phyloP scores from a whole-genome alignment of 2,329 filamentous ascomycete genomes.

The Periconia digitata region DNA sequence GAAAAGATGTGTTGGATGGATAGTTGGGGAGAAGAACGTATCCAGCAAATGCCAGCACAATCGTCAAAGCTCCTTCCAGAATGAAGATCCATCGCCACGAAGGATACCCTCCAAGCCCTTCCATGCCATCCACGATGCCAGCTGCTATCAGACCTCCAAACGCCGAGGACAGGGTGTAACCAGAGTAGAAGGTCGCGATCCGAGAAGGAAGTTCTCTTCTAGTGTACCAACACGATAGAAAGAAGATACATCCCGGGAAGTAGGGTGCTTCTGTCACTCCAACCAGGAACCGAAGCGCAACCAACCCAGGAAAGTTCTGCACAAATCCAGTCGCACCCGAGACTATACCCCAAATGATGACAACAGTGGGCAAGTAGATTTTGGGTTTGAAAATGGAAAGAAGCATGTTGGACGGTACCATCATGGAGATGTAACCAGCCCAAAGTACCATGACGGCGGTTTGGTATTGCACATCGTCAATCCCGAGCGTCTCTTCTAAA shows the following conservation, averaged over 20 bases:
- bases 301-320: conserved; percentile 45
- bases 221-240: conserved; percentile 27
- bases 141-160: conserved; percentile 61
- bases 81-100: conserved; percentile 33
- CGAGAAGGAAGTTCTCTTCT: conserved; percentile 52
- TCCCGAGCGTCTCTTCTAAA: conserved; percentile 21
- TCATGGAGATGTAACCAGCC: conserved; percentile 61
- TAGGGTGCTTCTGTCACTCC: conserved; percentile 27
- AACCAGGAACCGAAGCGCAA: conserved; percentile 48
- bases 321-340: conserved; percentile 52
- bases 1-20: conserved; percentile 50
- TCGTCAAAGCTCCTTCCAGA: conserved; percentile 20
- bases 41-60: conserved; percentile 31
- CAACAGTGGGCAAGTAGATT: conserved; percentile 54
- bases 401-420: conserved; percentile 62
- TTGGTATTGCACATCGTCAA: conserved; percentile 22
- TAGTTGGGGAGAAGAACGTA: conserved; percentile 53
- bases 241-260: conserved; percentile 22
- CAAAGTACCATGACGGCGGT: conserved; percentile 55
- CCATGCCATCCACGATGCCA: conserved; percentile 45
- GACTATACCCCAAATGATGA: conserved; percentile 47
- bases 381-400: conserved; percentile 58
- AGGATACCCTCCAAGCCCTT: conserved; percentile 35
- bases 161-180: conserved; percentile 55
- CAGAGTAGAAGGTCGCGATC: conserved; percentile 58